Evolutionary conservation across 306 rosid genomes (phyloP).

Genomic region (Cucurbita moschata): DNA sequence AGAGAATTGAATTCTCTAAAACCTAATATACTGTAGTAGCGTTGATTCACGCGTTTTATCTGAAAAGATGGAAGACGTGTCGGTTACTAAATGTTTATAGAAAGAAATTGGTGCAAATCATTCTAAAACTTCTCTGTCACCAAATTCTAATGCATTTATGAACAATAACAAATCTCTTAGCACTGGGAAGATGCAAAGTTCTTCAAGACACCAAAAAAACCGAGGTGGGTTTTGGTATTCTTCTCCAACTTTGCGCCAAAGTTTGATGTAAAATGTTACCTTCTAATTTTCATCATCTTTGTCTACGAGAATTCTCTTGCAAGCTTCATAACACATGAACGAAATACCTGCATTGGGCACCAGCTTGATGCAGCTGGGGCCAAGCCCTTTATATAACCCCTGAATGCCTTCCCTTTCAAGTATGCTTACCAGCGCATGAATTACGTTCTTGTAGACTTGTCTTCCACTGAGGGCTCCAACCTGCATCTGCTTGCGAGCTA

Average conservation of each 20-base stretch:
- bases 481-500: slow-evolving; percentile 98
- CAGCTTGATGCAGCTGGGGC: slow-evolving; percentile 93
- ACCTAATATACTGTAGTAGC: no score
- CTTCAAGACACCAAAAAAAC: neutral
- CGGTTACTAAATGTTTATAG: neutral
- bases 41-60: no score
- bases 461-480: slow-evolving; percentile 82
- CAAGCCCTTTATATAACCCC: slow-evolving; percentile 78
- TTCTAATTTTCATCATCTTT: slow-evolving; percentile 21
- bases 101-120: neutral
- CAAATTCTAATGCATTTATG: no score
- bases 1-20: no score
- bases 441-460: slow-evolving; percentile 56
- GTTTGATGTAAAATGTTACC: neutral
- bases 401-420: slow-evolving; percentile 62
- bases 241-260: neutral
- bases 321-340: slow-evolving; percentile 96
- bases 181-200: neutral
- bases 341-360: slow-evolving; percentile 96
- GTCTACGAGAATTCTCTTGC: slow-evolving; percentile 72
- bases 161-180: neutral
- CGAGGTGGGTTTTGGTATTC: neutral
- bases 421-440: slow-evolving; percentile 77
- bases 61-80: no score
- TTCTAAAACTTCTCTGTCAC: neutral